Evolutionary conservation across 1,284 basidiomycete genomes (phyloP), one percentile per base, ranked within the genome.

Genomic region (Sporisorium sorghi): DNA sequence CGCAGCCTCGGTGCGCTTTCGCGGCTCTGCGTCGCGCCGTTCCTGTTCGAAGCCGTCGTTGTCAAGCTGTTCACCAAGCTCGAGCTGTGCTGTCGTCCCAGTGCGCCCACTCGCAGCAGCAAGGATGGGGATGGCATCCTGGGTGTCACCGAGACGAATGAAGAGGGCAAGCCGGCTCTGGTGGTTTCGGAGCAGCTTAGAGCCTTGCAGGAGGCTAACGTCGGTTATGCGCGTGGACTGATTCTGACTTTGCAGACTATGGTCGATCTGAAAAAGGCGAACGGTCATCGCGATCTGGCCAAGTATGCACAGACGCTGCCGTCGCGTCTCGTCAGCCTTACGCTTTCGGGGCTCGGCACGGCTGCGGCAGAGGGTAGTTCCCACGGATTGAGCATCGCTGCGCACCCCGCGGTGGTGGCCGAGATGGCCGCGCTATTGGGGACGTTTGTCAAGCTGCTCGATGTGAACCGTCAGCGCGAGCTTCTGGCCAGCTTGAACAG

Each of bases 1-100:
- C 88, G 88, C 19, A 89, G 89, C 15, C 89, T 99, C 32, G 87
- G 88, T 2, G 89, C 91, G 4, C 88, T 99, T 26, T 88, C 90
- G 40, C 88, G 87, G 12, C 88, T 99, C 14, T 96, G 93, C 82
- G 84, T 89, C 3, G 89, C 91, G 47, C 88, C 91, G 0, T 88
- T 90, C 23, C 87, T 98, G 26, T 98, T 97, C 85, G 93, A 94
- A 82, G 90, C 88, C 7, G 88, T 98, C 30, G 89, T 93, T 40
- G 88, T 93, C 47, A 90, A 92, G 23, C 86, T 98, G 12, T 89
- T 88, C 0, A 90, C 91, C 1, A 93, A 93, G 84, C 86, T 98
- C 26, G 92, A 94, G 1, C 90, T 91, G 5, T 85, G 97, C 14
- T 89, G 95, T 71, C 87, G 88, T 9, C 86, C 91, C 3, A 90